Percentiles rank a stretch among this genome's conserved stretches.
These are phyloP conservation scores for Pythium phragmiticola DNA, from an alignment of 352 stramenopile genomes.

Conservation along the genomic window DNA sequence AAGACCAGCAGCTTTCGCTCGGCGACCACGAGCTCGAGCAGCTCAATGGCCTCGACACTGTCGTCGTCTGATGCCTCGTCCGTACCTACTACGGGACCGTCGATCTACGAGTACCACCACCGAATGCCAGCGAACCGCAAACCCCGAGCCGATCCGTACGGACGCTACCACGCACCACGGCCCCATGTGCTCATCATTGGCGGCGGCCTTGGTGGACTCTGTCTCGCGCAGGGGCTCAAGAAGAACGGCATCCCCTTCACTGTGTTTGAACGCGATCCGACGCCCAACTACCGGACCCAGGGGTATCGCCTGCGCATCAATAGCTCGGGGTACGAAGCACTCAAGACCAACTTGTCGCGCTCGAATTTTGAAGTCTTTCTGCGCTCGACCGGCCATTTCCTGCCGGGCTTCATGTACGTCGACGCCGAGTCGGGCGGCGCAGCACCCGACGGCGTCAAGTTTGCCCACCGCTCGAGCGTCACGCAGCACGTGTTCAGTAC, in stretches of 20 bases:
- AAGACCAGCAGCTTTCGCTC: neutral
- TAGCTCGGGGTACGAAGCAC: constrained; percentile 51
- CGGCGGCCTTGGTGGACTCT: constrained; percentile 55
- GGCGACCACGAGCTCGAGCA: neutral
- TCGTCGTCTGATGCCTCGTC: neutral
- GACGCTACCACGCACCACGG: neutral
- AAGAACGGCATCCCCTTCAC: constrained; percentile 64
- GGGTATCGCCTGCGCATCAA: constrained; percentile 68
- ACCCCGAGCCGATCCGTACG: neutral
- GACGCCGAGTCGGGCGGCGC: constrained; percentile 36
- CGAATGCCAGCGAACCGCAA: constrained; percentile 8
- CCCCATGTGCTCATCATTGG: constrained; percentile 35
- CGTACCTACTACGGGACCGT: neutral
- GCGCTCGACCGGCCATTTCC: constrained; percentile 49
- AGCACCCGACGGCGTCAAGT: constrained; percentile 5
- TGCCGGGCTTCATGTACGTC: constrained; percentile 49
- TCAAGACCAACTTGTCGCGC: constrained; percentile 44
- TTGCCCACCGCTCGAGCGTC: constrained; percentile 9
- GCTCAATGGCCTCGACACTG: constrained; percentile 9
- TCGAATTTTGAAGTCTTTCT: constrained; percentile 62
- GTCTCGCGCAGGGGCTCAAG: constrained; percentile 59
- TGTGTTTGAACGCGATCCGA: constrained; percentile 60
- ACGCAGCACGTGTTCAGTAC: constrained; percentile 29
- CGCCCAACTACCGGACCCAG: constrained; percentile 59
- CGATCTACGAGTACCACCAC: constrained; percentile 32